Conservation (phyloP, 768 basidiomycete genomes). For the Gyrodon lividus region DNA sequence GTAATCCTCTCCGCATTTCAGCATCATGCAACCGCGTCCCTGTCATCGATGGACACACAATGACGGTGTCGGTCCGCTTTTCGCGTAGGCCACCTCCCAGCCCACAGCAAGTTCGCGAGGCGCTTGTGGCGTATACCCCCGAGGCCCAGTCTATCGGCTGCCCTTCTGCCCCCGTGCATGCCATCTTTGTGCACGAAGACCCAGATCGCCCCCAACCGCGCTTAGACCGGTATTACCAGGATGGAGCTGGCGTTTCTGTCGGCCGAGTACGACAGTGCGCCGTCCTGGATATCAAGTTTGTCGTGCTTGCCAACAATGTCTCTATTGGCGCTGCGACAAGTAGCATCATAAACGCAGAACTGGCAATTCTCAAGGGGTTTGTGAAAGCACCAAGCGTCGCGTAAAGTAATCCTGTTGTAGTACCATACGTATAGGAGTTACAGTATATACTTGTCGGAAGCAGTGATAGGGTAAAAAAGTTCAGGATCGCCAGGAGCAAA, state of each 20-base stretch:
- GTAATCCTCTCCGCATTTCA: conserved; percentile 81
- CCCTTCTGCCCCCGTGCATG: conserved; percentile 81
- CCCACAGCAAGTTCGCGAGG: conserved; percentile 84
- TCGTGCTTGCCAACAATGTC: conserved; percentile 91
- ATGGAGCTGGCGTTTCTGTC: conserved; percentile 88
- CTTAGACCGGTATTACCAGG: conserved; percentile 84
- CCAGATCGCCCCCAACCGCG: conserved; percentile 92
- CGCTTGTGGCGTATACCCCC: conserved; percentile 68
- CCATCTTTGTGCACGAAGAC: conserved; percentile 91
- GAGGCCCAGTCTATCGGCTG: conserved; percentile 74
- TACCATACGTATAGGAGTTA: conserved; percentile 2
- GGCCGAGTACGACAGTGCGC: conserved; percentile 88
- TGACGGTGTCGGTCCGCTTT: conserved; percentile 87
- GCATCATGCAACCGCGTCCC: conserved; percentile 95
- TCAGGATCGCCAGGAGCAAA: conserved; percentile 4
- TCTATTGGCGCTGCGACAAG: conserved; percentile 95
- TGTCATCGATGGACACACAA: conserved; percentile 93
- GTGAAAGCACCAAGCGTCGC: conserved; percentile 17
- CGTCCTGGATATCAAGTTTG: conserved; percentile 95
- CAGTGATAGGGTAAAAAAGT: conserved; percentile 2
- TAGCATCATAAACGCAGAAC: conserved; percentile 94
- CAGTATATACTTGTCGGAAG: conserved; percentile 15
- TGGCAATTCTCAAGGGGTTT: conserved; percentile 80
- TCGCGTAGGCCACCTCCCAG: conserved; percentile 74
- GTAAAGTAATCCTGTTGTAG: conserved; percentile 4